These are phyloP conservation scores for Diplodia scrobiculata DNA, from an alignment of 2,329 filamentous ascomycete genomes.

Conservation along the genomic window DNA sequence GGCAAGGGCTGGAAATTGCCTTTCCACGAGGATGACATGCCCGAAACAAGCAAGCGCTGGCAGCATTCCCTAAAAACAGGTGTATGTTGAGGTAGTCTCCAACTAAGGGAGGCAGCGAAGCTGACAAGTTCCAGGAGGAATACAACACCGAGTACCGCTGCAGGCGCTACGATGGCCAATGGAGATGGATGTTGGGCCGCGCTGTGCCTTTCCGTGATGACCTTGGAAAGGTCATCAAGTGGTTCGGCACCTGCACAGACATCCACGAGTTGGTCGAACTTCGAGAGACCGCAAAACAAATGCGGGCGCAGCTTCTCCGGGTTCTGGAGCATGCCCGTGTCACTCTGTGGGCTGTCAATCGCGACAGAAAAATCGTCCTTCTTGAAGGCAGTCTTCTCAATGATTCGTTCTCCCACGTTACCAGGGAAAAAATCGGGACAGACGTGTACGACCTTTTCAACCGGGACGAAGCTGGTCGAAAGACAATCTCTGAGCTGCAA, in stretches of 20 bases:
- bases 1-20: conserved; percentile 64
- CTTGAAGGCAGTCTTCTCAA: conserved; percentile 65
- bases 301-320: conserved; percentile 68
- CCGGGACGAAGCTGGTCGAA: conserved; percentile 33
- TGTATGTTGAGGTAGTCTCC: background rate
- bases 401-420: conserved; percentile 40
- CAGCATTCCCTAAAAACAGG: conserved; percentile 65
- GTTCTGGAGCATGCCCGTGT: conserved; percentile 75
- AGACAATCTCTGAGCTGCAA: conserved; percentile 50
- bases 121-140: conserved; percentile 48
- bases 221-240: conserved; percentile 70
- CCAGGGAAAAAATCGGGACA: conserved; percentile 55
- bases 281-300: conserved; percentile 65
- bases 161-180: conserved; percentile 66
- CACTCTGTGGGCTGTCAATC: conserved; percentile 73
- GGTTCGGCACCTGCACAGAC: conserved; percentile 80
- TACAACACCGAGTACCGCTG: conserved; percentile 74
- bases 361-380: conserved; percentile 63
- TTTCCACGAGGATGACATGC: conserved; percentile 71
- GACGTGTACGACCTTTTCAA: conserved; percentile 66
- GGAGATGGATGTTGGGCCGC: conserved; percentile 76
- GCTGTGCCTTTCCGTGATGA: conserved; percentile 69
- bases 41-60: conserved; percentile 61
- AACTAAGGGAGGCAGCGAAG: background rate
- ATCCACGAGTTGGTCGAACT: conserved; percentile 74